Evolutionary conservation across 306 rosid species (phyloP), one percentile per base, ranked within the genome.

Genomic region (Vachellia collinsii): DNA sequence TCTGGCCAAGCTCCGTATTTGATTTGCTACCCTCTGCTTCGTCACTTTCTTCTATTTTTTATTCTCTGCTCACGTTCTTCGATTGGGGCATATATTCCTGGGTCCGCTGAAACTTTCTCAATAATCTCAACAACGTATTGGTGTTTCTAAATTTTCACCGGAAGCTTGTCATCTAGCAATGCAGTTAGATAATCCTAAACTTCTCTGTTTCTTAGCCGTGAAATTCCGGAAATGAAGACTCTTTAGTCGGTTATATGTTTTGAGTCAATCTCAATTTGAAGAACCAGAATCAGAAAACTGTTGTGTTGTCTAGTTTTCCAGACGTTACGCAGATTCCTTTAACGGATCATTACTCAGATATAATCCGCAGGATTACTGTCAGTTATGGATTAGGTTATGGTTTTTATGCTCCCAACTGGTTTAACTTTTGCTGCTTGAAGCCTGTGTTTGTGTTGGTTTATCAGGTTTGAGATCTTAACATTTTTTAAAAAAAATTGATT

Each of bases 381-480:
- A 39, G 72, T 50, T 74, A 76, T 11, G 62, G 80, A 75, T 82
- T 85, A 13, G 46, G 80, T 62, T 46, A 59, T 54, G 68, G 63
- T 76, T 68, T n/a, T 41, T 42, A 6, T 16, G 20, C 20, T 4
- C 0, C 47, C 50, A 38, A 36, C 48, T n/a, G n/a, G n/a, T n/a
- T n/a, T n/a, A n/a, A n/a, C 29, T 75, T 16, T 23, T 53, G 22
- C 58, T 46, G 3, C 20, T 23, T 34, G 34, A 16, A 37, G 67
- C 17, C 23, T 58, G 29, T 80, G 63, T 65, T 37, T 8, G 59
- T 85, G 12, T 51, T 82, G 39, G 81, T 54, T 41, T 11, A 37
- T 53, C 61, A 78, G 81, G 79, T 72, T 79, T 79, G 77, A 78
- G 83, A 80, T 81, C 79, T 81, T 88, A 34, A 20, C 53, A 39